Conservation (phyloP, 495 filamentous ascomycete species). For the Chaetomium tenue region DNA sequence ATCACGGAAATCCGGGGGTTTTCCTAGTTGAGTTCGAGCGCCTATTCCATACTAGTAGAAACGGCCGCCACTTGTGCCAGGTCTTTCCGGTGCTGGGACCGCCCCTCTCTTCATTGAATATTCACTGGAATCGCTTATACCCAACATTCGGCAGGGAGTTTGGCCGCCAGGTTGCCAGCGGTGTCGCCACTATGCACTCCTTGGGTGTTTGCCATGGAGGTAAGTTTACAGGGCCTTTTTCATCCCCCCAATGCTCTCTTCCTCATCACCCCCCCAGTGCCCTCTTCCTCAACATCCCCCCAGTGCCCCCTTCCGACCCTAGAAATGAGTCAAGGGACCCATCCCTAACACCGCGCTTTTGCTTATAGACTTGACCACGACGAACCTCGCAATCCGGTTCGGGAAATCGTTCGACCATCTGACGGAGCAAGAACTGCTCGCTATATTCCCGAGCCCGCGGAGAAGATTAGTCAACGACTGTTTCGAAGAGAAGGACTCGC, state of each 20-base stretch:
- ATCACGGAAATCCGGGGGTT: neutral
- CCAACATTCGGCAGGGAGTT: conserved; percentile 1
- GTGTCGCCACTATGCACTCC: conserved; percentile 6
- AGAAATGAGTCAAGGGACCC: too few relatives aligned
- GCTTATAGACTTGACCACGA: conserved; percentile 1
- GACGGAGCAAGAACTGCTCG: conserved; percentile 7
- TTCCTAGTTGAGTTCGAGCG: conserved; percentile 12
- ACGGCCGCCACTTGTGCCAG: conserved; percentile 9
- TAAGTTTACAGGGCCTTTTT: conserved; percentile 7
- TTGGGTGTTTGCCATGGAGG: conserved; percentile 15
- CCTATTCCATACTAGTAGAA: conserved; percentile 12
- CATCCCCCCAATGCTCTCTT: too few relatives aligned
- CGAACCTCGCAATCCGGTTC: conserved; percentile 3
- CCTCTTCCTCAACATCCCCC: too few relatives aligned
- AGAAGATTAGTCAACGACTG: neutral
- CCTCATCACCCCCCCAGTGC: too few relatives aligned
- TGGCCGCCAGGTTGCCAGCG: conserved; percentile 3
- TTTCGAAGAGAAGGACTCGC: conserved; percentile 1
- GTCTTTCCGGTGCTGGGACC: conserved; percentile 10
- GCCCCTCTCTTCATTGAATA: conserved; percentile 10
- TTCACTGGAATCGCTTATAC: neutral
- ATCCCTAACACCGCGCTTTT: neutral
- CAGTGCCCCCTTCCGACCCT: too few relatives aligned
- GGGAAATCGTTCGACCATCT: conserved; percentile 1
- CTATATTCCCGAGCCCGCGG: conserved; percentile 1